Evolutionary conservation across 371 early-diverging fungal genomes (phyloP), one percentile per base, ranked within the genome.

Genomic region (Rhizopus arrhizus): DNA sequence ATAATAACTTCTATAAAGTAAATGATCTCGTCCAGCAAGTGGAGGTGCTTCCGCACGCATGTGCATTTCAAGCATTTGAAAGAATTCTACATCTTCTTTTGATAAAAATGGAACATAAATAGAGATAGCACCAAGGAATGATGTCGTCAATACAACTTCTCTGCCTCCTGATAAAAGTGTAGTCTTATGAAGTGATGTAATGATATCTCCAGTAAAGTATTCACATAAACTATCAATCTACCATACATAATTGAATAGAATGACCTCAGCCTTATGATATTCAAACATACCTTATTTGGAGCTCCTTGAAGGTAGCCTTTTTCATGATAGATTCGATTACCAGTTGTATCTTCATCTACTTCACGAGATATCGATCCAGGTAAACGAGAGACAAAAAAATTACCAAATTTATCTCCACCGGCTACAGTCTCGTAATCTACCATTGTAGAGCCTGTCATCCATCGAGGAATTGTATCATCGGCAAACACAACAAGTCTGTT

Each of bases 351-450:
- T 40, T 92, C 91, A 50, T 95, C 95, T 36, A 96, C 71, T 56
- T 91, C 91, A 46, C 87, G 78, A 32, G 83, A 83, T 8, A 79
- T 66, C 13, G 82, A 80, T 16, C 68, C 62, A 0, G 95, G 89
- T 51, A 94, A 71, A 40, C 98, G 87, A 56, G 87, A 65, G 11
- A 94, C 88, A 63, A 86, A 89, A 36, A 99, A 74, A 62, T 94
- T 95, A 32, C 99, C 99, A 82, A 98, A 98, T 74, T 96, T 95
- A 83, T 99, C 99, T 10, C 92, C 96, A 28, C 87, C 92, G 2
- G 88, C 94, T 0, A 95, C 84, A 4, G 99, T 97, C 64, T 97
- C 93, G 64, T 94, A 95, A 72, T 97, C 98, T 15, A 96, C 66
- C 87, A 91, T 87, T 7, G 81, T 64, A 5, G 90, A 78, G 38